Conservation (phyloP, 108 stramenopile genomes). For the Cylindrotheca fusiformis region DNA sequence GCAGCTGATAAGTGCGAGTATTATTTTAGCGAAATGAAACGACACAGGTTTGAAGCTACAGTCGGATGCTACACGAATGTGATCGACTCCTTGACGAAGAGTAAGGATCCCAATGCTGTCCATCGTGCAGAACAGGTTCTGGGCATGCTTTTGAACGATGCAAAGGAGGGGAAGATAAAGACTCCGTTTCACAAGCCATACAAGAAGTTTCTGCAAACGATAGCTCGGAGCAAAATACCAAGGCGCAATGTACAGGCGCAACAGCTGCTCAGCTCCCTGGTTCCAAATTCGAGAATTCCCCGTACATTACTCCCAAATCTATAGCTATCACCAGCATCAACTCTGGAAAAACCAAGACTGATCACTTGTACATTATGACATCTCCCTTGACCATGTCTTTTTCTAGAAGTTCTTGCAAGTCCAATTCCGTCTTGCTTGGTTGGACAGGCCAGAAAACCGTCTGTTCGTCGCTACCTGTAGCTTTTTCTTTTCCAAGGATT, state of each 20-base stretch:
- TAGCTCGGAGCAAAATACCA: slow-evolving; percentile 18
- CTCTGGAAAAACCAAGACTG: too few species aligned
- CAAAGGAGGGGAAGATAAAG: slow-evolving; percentile 1
- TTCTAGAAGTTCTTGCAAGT: not conserved
- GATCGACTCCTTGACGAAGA: slow-evolving; percentile 9
- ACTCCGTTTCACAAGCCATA: slow-evolving; percentile 8
- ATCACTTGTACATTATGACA: too few species aligned
- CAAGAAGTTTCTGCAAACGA: slow-evolving; percentile 16
- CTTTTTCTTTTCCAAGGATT: too few species aligned
- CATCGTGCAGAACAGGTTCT: slow-evolving; percentile 4
- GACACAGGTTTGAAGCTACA: slow-evolving; percentile 8
- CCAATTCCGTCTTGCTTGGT: not conserved
- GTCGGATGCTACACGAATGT: slow-evolving; percentile 12
- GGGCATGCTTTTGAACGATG: slow-evolving; percentile 8
- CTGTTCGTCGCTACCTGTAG: too few species aligned
- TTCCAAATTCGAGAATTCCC: not conserved
- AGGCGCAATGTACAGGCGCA: slow-evolving; percentile 19
- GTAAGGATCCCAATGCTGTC: not conserved
- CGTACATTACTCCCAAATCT: not conserved
- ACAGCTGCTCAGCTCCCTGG: slow-evolving; percentile 3
- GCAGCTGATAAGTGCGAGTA: slow-evolving; percentile 24
- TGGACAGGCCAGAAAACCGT: not conserved
- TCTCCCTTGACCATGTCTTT: too few species aligned
- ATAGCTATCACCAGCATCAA: too few species aligned
- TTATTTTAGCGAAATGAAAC: slow-evolving; percentile 14